Conservation (phyloP, 306 rosid genomes). For the Castanea crenata region DNA sequence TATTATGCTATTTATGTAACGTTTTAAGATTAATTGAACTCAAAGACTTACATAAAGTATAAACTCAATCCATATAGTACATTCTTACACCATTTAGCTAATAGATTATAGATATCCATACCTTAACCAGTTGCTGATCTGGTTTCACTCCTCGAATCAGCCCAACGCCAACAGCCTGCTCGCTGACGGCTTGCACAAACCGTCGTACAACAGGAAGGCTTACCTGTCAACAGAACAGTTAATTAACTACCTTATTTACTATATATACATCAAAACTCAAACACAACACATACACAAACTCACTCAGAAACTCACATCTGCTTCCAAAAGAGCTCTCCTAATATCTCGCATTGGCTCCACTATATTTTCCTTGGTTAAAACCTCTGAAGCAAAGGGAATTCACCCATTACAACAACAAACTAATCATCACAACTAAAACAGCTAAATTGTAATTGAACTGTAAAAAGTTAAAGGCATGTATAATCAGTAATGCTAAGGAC, state of each 20-base stretch:
- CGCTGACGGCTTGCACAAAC: conserved; percentile 87
- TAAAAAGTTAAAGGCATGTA: neutral
- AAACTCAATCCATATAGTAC: neutral
- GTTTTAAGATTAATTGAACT: neutral
- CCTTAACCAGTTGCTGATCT: conserved; percentile 97
- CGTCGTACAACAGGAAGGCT: conserved; percentile 99
- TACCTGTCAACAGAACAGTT: conserved; percentile 56
- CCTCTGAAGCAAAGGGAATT: conserved; percentile 53
- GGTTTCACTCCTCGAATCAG: conserved; percentile 85
- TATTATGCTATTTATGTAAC: neutral
- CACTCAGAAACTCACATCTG: conserved; percentile 61
- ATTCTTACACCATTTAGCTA: neutral
- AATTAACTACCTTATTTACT: neutral
- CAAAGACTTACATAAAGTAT: neutral
- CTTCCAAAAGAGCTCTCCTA: conserved; percentile 96
- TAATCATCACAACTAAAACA: neutral
- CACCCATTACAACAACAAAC: conserved; percentile 1
- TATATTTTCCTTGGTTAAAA: conserved; percentile 89
- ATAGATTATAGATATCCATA: conserved; percentile 1
- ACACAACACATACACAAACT: neutral
- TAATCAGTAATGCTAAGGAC: no score
- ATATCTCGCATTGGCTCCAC: conserved; percentile 98
- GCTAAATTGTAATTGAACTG: neutral
- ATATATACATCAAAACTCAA: conserved; percentile 8
- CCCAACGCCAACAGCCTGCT: conserved; percentile 93